Conservation (phyloP, 192 early-diverging fungal genomes). For the Bifiguratus adelaidae region DNA sequence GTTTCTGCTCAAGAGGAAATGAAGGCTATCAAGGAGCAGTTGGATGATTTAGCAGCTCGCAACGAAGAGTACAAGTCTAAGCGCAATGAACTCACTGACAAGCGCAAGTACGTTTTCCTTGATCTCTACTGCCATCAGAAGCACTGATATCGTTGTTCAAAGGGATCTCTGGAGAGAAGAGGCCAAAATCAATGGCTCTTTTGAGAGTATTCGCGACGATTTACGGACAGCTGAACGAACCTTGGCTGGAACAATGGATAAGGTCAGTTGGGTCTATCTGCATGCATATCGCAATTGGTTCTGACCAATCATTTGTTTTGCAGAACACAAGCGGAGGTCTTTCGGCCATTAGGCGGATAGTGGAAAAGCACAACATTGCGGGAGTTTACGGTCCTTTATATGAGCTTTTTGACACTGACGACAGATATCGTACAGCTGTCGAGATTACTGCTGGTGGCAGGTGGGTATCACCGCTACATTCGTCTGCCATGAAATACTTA, state of each 20-base stretch:
- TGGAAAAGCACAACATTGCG: constrained; percentile 41
- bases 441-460: constrained; percentile 78
- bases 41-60: constrained; percentile 26
- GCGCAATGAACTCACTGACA: constrained; percentile 48
- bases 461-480: constrained; percentile 15
- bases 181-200: constrained; percentile 50
- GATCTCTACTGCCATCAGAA: background rate
- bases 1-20: constrained; percentile 17
- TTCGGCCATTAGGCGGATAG: constrained; percentile 56
- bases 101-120: constrained; percentile 47
- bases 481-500: background rate
- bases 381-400: constrained; percentile 90
- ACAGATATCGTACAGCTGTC: constrained; percentile 72
- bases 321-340: constrained; percentile 73
- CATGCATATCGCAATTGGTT: background rate
- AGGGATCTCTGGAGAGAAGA: constrained; percentile 84
- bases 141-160: constrained; percentile 18
- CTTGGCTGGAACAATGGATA: constrained; percentile 68
- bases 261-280: constrained; percentile 23
- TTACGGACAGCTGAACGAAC: constrained; percentile 60
- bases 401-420: constrained; percentile 85
- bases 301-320: constrained; percentile 1
- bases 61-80: constrained; percentile 27
- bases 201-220: constrained; percentile 64
- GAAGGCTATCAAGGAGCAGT: constrained; percentile 22